Base-by-base conservation (phyloP, 106 monocot species). In the Alisma plantagoaquatica region DNA sequence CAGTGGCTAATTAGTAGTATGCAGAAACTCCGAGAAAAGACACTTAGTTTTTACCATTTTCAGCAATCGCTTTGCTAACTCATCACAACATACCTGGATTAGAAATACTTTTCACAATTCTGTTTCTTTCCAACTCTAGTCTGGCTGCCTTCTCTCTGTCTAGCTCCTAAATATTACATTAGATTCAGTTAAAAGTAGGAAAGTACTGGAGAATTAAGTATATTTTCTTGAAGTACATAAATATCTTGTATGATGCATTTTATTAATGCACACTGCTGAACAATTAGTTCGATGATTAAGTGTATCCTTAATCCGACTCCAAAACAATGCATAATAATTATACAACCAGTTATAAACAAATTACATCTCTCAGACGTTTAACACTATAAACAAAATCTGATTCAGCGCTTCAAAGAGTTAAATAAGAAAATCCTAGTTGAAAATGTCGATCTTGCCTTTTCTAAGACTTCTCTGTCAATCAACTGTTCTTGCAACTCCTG, bases 101-200 rank as follows among this genome's bases (percentile, higher is more conserved):
- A n/a, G 67, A 33, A 48, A 62, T 54, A 45, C 65, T 60, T 63
- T 96, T 73, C 46, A 61, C 62, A 63, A 68, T 69, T 32, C 78
- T 54, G 62, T 54, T 47, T 55, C 77, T 84, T 73, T 96, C 84
- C 51, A 84, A 24, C 71, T 96, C 96, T 61, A 57, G 41, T 66
- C 76, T 96, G 33, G 73, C 31, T 53, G 68, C 44, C 44, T 62
- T 89, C 71, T 89, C 89, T 59, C 70, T 72, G 57, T 96, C 96
- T 19, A 96, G 81, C 33, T 96, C 96, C 96, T 96, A 67, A 14
- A 43, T 51, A 65, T 51, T 26, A 31, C 9, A 43, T 26, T 62
- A 10, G 24, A 28, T 27, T n/a, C n/a, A n/a, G n/a, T n/a, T n/a
- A n/a, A n/a, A n/a, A n/a, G n/a, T n/a, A n/a, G n/a, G n/a, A n/a